Evolutionary conservation across 192 early-diverging fungal species (phyloP).

Genomic region (Physocladia obscura): DNA sequence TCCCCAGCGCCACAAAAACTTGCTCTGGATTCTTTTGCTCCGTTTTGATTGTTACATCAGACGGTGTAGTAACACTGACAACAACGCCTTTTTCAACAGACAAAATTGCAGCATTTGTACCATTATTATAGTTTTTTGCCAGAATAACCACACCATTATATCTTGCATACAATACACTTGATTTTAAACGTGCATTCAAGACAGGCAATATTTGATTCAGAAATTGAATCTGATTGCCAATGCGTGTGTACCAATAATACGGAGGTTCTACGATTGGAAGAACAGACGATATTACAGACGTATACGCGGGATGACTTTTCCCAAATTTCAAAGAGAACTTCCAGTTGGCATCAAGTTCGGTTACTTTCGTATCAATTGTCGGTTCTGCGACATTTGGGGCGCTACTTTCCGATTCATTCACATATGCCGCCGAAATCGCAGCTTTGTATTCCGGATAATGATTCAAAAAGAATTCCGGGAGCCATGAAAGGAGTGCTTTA

Average conservation of each 20-base stretch:
- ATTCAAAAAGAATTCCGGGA: constrained; percentile 3
- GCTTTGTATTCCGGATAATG: neutral
- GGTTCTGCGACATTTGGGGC: too few species aligned
- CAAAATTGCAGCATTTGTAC: neutral
- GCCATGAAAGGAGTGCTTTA: constrained; percentile 10
- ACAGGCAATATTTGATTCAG: constrained; percentile 18
- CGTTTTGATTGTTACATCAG: neutral
- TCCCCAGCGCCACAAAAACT: too few species aligned
- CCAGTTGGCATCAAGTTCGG: neutral
- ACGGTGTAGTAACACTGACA: neutral
- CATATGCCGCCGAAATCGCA: neutral
- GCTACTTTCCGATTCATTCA: too few species aligned
- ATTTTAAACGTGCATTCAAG: constrained; percentile 11
- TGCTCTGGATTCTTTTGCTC: neutral
- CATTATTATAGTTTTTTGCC: neutral
- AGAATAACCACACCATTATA: too few species aligned
- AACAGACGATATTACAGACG: neutral
- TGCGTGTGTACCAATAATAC: constrained; percentile 23
- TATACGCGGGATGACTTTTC: neutral
- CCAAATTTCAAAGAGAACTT: neutral
- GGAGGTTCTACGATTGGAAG: neutral
- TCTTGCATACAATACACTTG: too few species aligned
- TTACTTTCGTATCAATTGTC: too few species aligned
- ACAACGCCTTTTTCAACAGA: neutral
- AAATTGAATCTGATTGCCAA: neutral